phyloP scores from a whole-genome alignment of 75 land plant genomes.

The Sequoiadendron giganteum region DNA sequence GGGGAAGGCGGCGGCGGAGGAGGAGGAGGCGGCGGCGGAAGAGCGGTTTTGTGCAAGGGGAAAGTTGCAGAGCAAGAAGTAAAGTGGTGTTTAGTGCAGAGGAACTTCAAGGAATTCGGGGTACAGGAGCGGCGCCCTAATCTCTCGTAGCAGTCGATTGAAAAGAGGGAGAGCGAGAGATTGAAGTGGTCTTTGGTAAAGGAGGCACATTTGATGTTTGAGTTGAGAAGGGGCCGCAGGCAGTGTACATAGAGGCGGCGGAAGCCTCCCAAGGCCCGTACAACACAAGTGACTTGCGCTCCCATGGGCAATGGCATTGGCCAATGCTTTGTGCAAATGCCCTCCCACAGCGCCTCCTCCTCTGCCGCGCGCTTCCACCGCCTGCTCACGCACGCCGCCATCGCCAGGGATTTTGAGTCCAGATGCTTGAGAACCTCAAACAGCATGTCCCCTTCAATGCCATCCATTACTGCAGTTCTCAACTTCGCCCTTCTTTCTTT shows the following conservation, averaged over 20 bases:
- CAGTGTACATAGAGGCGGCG: slow-evolving; percentile 57
- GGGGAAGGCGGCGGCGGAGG: neutral
- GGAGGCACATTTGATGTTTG: neutral
- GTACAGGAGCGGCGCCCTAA: slow-evolving; percentile 16
- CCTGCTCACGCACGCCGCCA: slow-evolving; percentile 63
- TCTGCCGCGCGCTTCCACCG: slow-evolving; percentile 44
- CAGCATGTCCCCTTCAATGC: slow-evolving; percentile 26
- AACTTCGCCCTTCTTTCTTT: neutral
- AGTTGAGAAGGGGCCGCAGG: slow-evolving; percentile 45
- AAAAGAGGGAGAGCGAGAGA: slow-evolving; percentile 47
- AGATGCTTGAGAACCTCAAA: slow-evolving; percentile 46
- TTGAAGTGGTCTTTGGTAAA: slow-evolving; percentile 15
- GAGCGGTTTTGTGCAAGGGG: neutral
- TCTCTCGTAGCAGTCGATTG: slow-evolving; percentile 44
- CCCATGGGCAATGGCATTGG: slow-evolving; percentile 4
- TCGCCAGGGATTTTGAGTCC: slow-evolving; percentile 50
- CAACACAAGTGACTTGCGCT: slow-evolving; percentile 30
- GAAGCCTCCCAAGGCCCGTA: slow-evolving; percentile 59
- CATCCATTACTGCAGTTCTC: slow-evolving; percentile 23
- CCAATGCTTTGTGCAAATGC: slow-evolving; percentile 45
- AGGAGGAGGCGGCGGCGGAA: neutral
- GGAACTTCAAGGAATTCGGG: neutral
- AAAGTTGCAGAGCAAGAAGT: neutral
- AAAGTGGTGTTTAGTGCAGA: neutral
- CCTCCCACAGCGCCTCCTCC: slow-evolving; percentile 64